Base-by-base conservation (phyloP, 2,329 filamentous ascomycete genomes). In the Neobulgaria alba region DNA sequence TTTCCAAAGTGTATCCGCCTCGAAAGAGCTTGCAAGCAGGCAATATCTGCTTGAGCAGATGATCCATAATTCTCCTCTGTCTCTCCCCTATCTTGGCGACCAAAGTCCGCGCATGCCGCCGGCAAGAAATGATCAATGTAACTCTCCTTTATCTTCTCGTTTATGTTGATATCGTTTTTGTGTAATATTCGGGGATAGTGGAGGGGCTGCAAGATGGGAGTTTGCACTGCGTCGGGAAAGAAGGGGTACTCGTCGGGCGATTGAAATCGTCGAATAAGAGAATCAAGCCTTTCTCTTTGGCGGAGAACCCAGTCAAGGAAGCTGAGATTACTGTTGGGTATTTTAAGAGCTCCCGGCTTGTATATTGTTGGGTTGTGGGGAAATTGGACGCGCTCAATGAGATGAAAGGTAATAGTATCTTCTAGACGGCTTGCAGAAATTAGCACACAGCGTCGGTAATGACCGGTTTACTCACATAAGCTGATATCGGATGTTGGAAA, bases 311-410 rank as follows among this genome's bases (percentile, higher is more conserved):
- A 98, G 71, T 96, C 92, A 62, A 94, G 79, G 61, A 98, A 85
- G 62, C 82, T 88, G 41, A 92, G 74, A 38, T 75, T 61, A 61
- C 71, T 76, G 58, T 78, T 67, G 14, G 87, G 88, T 48, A 96
- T 82, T 21, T 75, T 68, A 33, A 96, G 73, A n/a, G 84, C 85
- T 45, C 83, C 84, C 5, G 87, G 75, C 10, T 68, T 63, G 67
- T 98, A 98, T 64, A 96, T 89, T 56, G 80, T 86, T 59, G 75
- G 71, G 67, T 95, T 96, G 50, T 93, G 74, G 3, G 90, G 87
- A 63, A 96, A 98, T 63, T 98, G 92, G n/a, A 90, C 90, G 30
- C 92, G 82, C 67, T 98, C 92, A 58, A 96, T 96, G 29, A 98
- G 72, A 65, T 95, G 85, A 65, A 94, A 95, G 52, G 86, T 94